Percentiles rank a stretch among this genome's conserved stretches.
Evolutionary conservation across 805 yeast species (phyloP).

Genomic region (Pichia scutulata): DNA sequence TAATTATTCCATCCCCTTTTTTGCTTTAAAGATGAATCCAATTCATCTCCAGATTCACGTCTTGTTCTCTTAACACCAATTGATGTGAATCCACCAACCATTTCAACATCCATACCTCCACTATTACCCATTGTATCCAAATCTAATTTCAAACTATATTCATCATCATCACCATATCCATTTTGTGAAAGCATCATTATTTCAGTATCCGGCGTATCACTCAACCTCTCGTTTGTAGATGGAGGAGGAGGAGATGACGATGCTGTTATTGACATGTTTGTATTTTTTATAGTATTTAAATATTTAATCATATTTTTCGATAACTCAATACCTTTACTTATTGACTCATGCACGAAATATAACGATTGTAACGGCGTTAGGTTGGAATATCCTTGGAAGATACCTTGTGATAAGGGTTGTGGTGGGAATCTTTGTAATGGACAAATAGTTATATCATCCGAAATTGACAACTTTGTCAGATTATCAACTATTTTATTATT

Average conservation of each 20-base stretch:
- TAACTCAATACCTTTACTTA: slow-evolving; percentile 14
- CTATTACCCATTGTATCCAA: slow-evolving; percentile 5
- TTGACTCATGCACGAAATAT: slow-evolving; percentile 17
- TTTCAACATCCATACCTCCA: slow-evolving; percentile 24
- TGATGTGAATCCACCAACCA: slow-evolving; percentile 16
- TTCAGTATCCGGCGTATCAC: slow-evolving; percentile 1
- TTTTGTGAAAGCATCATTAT: slow-evolving; percentile 15
- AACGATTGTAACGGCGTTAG: slow-evolving; percentile 15
- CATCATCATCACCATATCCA: slow-evolving; percentile 26
- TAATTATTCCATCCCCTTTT: not conserved
- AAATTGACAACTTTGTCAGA: slow-evolving; percentile 8
- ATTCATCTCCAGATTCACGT: slow-evolving; percentile 9
- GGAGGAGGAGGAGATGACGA: not conserved
- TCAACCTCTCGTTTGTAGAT: not conserved
- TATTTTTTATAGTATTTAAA: not conserved
- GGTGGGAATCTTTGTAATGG: slow-evolving; percentile 16
- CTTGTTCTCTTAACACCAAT: slow-evolving; percentile 19
- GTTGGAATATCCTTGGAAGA: slow-evolving; percentile 17
- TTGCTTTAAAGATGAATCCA: not conserved
- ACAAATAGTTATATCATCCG: slow-evolving; percentile 4
- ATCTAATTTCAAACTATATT: slow-evolving; percentile 14
- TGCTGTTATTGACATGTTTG: not conserved
- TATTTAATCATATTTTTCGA: slow-evolving; percentile 4
- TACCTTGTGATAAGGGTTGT: slow-evolving; percentile 10
- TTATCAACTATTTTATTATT: slow-evolving; percentile 15